Conservation (phyloP, 495 filamentous ascomycete species). For the Tuber melanosporum region DNA sequence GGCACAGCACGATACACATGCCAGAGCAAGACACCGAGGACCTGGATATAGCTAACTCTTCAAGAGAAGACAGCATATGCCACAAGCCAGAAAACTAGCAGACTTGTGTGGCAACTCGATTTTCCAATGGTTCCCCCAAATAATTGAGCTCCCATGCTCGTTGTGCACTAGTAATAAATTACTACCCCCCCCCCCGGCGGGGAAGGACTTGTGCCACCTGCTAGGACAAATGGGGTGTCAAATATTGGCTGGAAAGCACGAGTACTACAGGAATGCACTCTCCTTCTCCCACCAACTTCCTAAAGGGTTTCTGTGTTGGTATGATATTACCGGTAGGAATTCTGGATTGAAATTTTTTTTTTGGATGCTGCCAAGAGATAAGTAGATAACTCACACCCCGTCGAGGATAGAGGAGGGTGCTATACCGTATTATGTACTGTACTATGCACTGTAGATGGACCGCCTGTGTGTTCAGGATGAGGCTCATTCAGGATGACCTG, state of each 20-base stretch:
- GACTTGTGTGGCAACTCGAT: too few species aligned
- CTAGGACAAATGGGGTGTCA: too few species aligned
- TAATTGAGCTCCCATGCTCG: too few species aligned
- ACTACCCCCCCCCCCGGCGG: too few species aligned
- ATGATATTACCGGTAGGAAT: background rate
- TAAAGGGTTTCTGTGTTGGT: background rate
- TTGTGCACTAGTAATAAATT: too few species aligned
- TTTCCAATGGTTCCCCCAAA: too few species aligned
- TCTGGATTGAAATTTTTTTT: background rate
- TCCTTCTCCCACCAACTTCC: background rate
- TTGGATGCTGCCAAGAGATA: background rate
- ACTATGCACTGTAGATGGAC: background rate
- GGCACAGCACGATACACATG: background rate
- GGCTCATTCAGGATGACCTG: background rate
- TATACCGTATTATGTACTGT: background rate
- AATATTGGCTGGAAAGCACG: too few species aligned
- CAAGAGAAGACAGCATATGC: too few species aligned
- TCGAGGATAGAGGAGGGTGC: background rate
- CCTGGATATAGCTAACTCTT: background rate
- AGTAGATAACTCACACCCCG: background rate
- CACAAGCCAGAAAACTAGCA: too few species aligned
- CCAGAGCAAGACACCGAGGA: background rate
- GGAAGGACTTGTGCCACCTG: too few species aligned
- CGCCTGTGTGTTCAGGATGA: background rate
- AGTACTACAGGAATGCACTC: background rate